phyloP scores from a whole-genome alignment of 495 filamentous ascomycete species.

The Lineolata rhizophorae region DNA sequence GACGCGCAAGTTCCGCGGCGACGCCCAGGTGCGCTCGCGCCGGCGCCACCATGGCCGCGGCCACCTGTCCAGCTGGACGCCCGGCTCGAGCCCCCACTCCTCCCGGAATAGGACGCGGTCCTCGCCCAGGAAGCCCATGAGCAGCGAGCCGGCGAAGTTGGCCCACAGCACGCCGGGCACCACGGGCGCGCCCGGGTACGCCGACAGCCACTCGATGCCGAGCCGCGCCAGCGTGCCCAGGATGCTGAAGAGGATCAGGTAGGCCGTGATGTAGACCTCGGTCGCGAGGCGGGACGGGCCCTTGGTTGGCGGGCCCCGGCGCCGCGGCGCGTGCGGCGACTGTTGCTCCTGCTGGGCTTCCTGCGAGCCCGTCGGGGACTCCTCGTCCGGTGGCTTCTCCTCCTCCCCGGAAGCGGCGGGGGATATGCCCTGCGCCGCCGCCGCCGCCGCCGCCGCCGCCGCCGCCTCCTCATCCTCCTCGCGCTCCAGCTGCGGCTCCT shows the following conservation, averaged over 20 bases:
- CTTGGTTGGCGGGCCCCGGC: not conserved
- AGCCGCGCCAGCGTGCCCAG: conserved; percentile 70
- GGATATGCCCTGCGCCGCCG: no score
- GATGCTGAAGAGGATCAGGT: conserved; percentile 73
- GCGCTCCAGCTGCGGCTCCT: no score
- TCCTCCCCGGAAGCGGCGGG: not conserved
- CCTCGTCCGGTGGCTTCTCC: not conserved
- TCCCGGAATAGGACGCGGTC: conserved; percentile 47
- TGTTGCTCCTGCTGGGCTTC: not conserved
- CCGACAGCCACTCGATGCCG: conserved; percentile 60
- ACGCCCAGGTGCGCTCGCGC: conserved; percentile 31
- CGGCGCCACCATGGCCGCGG: no score
- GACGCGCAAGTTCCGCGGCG: conserved; percentile 22
- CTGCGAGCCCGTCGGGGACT: no score
- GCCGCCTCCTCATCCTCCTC: no score
- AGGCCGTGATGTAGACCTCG: conserved; percentile 52
- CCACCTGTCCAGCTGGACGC: conserved; percentile 8
- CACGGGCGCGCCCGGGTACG: conserved; percentile 58
- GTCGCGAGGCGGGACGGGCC: conserved; percentile 24
- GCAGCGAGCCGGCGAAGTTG: conserved; percentile 61
- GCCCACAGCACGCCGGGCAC: conserved; percentile 66
- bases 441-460: no score
- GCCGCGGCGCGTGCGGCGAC: not conserved
- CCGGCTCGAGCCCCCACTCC: conserved; percentile 16
- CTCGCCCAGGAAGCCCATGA: conserved; percentile 75